These are phyloP conservation scores for Coniochaeta ligniaria DNA, from an alignment of 2,329 filamentous ascomycete species.

Conservation along the genomic window DNA sequence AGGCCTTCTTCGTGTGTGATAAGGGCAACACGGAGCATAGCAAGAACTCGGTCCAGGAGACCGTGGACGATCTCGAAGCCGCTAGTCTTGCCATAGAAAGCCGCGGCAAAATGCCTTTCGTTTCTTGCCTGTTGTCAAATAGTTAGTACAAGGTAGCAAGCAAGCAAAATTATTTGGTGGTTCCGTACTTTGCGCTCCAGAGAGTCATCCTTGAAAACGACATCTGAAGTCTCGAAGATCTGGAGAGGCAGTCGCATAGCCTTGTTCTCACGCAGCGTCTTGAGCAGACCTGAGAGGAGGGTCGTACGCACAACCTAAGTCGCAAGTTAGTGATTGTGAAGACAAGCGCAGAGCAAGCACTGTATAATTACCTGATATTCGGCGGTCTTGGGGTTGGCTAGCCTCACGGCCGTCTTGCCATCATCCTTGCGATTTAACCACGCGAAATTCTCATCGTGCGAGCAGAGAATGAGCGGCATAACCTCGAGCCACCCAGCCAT, in stretches of 20 bases:
- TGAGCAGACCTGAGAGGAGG: slow-evolving; percentile 78
- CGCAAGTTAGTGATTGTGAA: not conserved
- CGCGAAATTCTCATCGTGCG: slow-evolving; percentile 94
- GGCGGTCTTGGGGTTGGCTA: slow-evolving; percentile 86
- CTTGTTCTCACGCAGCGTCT: slow-evolving; percentile 92
- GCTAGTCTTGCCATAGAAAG: slow-evolving; percentile 87
- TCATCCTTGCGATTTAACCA: slow-evolving; percentile 91
- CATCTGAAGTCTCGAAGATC: slow-evolving; percentile 86
- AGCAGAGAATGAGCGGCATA: slow-evolving; percentile 92
- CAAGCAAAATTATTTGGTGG: not conserved
- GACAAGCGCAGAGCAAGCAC: not conserved
- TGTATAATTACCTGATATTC: slow-evolving; percentile 68
- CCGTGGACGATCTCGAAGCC: slow-evolving; percentile 97
- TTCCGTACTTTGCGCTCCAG: slow-evolving; percentile 60
- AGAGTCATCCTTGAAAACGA: slow-evolving; percentile 79
- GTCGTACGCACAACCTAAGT: slow-evolving; percentile 61
- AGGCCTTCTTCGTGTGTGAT: slow-evolving; percentile 68
- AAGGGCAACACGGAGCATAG: slow-evolving; percentile 84
- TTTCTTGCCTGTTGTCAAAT: slow-evolving; percentile 55
- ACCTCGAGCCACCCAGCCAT: slow-evolving; percentile 97
- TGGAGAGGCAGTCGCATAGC: slow-evolving; percentile 81
- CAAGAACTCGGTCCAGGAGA: slow-evolving; percentile 81
- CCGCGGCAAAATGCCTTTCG: slow-evolving; percentile 91
- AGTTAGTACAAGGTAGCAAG: not conserved
- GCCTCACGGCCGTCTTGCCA: slow-evolving; percentile 71